Evolutionary conservation across 441 rosid genomes (phyloP), one percentile per base, ranked within the genome.

Genomic region (Jatropha podagrica): DNA sequence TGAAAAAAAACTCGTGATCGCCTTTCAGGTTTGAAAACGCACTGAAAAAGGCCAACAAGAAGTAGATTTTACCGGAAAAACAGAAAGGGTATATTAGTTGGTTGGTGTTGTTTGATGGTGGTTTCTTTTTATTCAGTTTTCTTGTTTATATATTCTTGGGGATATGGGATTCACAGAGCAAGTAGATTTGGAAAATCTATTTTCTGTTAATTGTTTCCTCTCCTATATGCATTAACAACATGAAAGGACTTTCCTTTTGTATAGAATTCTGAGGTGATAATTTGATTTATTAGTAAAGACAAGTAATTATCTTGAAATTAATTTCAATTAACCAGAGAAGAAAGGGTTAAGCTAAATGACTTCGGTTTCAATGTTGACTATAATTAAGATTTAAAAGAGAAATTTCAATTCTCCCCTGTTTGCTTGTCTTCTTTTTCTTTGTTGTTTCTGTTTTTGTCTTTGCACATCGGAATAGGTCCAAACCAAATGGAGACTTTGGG

Each of bases 1-100:
- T 44, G 26, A 71, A 20, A 9, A 9, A 59, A 56, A 65, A 20
- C 61, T 77, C 78, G 80, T 70, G 84, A 78, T 69, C 79, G 78
- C 15, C 51, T 41, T 56, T 64, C 54, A 65, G 12, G 59, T 11
- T 11, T 15, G 42, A 7, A n/a, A 76, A 77, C 13, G 59, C 60
- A 38, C 46, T 26, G 37, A 17, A 41, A 56, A 63, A 18, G 10
- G 5, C 23, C 1, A 13, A 26, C 26, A 37, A 51, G 52, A 73
- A 38, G 48, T 13, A 37, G 23, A 63, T 27, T 23, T 27, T 69
- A 27, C 74, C 70, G 62, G 74, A 56, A 61, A 55, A 76, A 32
- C 20, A 14, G 76, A 64, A 69, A 46, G 41, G 59, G 42, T 20
- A 7, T 62, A n/a, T 52, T 20, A 10, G 37, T n/a, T 58, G 62